Base-by-base conservation (phyloP, 257 asterid species). In the Jacaranda mimosifolia region DNA sequence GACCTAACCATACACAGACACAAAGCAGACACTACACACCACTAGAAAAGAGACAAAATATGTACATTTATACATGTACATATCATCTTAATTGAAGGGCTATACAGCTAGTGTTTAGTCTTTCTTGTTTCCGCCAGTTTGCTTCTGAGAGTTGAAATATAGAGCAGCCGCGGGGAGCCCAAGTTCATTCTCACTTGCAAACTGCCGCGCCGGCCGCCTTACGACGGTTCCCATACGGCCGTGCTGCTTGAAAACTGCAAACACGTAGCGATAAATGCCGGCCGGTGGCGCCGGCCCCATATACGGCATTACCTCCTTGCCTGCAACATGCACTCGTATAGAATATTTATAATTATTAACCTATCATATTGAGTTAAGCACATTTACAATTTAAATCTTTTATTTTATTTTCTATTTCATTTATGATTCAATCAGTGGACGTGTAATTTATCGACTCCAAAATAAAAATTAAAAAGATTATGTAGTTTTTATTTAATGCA, bases 141-240 rank as follows among this genome's bases (percentile, higher is more conserved):
- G 85, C 71, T 81, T 88, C 6, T 86, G 91, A 14, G 93, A 84
- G 39, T 80, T 81, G 70, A 85, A 89, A 52, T 85, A 89, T 1
- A 89, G 66, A 12, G 91, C 93, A 4, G 89, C 88, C 9, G 87
- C 87, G 3, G 91, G 89, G 3, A 87, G 82, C 6, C 84, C 93
- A 1, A 85, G 83, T 0, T 79, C 80, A 36, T 87, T 85, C 39
- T 83, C 79, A 10, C 72, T 67, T 1, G 86, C 84, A 43, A 89
- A 89, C 32, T 45, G 78, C 1, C 91, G 85, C 17, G 90, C 84
- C 19, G 90, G 83, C 19, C 49, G 39, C 19, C 35, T 70, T 19
- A 3, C 56, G 48, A 70, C 80, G 3, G 69, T 55, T 57, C 76
- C 88, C 82, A 85, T 77, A 2, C 43, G 18, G 11, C 66, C 88